phyloP scores from a whole-genome alignment of 306 rosid species.

The Malus fusca region DNA sequence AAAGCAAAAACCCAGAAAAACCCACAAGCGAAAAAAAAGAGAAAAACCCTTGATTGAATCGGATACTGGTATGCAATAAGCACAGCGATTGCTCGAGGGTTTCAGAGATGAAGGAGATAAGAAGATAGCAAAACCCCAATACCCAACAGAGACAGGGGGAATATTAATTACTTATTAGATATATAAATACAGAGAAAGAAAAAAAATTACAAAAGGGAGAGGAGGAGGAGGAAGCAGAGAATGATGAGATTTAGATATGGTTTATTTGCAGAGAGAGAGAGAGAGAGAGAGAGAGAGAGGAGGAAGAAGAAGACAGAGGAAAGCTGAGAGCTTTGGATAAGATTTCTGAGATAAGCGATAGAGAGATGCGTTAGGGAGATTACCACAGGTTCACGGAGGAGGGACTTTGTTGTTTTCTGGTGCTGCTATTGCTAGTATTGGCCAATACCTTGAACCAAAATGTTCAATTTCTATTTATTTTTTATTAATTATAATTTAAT shows the following conservation, averaged over 20 bases:
- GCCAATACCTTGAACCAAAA: background rate
- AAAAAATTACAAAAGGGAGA: background rate
- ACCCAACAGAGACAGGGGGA: background rate
- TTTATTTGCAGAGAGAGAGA: background rate
- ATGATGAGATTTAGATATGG: constrained; percentile 34
- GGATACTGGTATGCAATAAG: constrained; percentile 11
- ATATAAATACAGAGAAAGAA: background rate
- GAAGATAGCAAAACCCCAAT: background rate
- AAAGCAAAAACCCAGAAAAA: background rate
- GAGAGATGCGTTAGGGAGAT: constrained; percentile 23
- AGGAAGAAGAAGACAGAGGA: constrained; percentile 12
- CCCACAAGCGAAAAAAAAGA: background rate
- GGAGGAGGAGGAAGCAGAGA: background rate
- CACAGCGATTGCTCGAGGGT: constrained; percentile 30
- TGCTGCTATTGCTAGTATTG: background rate
- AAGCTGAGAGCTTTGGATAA: constrained; percentile 39
- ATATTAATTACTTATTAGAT: background rate
- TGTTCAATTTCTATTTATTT: background rate
- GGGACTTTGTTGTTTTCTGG: constrained; percentile 7
- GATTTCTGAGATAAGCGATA: constrained; percentile 53
- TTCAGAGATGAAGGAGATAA: constrained; percentile 6
- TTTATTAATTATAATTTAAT: background rate
- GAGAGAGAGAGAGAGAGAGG: background rate
- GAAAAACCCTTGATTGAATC: constrained; percentile 37
- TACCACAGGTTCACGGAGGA: constrained; percentile 7